These are phyloP conservation scores for Plantago lanceolata DNA, from an alignment of 305 asterid genomes.

Conservation along the genomic window DNA sequence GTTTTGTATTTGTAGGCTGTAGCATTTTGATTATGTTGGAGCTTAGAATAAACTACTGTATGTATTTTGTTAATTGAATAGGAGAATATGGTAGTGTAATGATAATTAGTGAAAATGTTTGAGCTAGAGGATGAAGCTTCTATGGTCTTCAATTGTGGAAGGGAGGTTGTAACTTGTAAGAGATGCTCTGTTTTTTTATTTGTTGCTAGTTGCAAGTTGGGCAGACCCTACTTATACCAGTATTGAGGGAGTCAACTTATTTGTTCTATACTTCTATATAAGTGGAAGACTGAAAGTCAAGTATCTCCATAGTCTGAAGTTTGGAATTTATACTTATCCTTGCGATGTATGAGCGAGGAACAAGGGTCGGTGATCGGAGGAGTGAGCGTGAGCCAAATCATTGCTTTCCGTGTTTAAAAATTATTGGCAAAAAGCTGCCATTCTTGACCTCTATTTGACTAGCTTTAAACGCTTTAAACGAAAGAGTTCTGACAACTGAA, in stretches of 20 bases:
- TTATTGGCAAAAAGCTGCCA: not conserved
- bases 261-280: too few relatives aligned
- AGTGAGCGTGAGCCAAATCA: too few relatives aligned
- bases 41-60: not conserved
- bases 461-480: not conserved
- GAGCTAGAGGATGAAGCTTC: not conserved
- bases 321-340: too few relatives aligned
- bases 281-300: too few relatives aligned
- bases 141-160: not conserved
- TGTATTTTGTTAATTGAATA: not conserved
- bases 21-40: too few relatives aligned
- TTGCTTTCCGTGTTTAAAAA: not conserved
- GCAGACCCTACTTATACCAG: too few relatives aligned
- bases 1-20: not conserved
- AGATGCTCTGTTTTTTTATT: too few relatives aligned
- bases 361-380: too few relatives aligned
- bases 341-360: not conserved
- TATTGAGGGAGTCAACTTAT: too few relatives aligned
- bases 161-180: not conserved
- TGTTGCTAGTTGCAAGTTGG: too few relatives aligned
- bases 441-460: constrained; percentile 1
- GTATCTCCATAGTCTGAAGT: too few relatives aligned
- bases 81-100: not conserved
- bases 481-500: not conserved
- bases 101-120: not conserved